Evolutionary conservation across 2,329 filamentous ascomycete genomes (phyloP).

Genomic region (Calonectria pseudoturangicola): DNA sequence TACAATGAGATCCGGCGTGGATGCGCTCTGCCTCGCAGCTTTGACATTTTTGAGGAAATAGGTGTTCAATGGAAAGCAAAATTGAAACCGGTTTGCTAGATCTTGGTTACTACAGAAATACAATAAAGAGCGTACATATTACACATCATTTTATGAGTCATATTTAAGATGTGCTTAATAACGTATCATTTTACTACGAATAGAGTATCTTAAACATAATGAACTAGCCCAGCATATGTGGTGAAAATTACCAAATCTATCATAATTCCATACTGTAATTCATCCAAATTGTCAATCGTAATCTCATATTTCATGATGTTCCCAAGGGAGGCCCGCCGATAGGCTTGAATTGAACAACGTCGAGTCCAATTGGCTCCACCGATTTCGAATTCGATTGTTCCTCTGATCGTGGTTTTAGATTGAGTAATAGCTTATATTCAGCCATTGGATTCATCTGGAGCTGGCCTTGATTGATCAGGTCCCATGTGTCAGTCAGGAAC

Average conservation of each 20-base stretch:
- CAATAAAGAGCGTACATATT: too few species aligned
- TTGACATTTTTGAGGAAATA: conserved; percentile 37
- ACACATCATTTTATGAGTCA: too few species aligned
- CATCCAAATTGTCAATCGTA: not conserved
- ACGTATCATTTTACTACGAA: too few species aligned
- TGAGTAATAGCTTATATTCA: not conserved
- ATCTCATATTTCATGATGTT: not conserved
- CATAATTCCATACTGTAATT: too few species aligned
- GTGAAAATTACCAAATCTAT: too few species aligned
- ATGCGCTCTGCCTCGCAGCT: conserved; percentile 45
- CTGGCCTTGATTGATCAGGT: not conserved
- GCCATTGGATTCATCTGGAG: not conserved
- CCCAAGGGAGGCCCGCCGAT: not conserved
- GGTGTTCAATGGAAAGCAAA: not conserved
- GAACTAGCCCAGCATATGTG: too few species aligned
- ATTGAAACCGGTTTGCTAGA: too few species aligned
- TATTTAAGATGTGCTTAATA: too few species aligned
- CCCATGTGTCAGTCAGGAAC: conserved; percentile 9
- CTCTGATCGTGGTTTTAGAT: not conserved
- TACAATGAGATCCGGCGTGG: conserved; percentile 49
- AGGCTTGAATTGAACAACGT: conserved; percentile 8
- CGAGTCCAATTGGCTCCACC: not conserved
- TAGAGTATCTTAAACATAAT: too few species aligned
- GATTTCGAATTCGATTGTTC: not conserved
- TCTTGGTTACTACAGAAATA: too few species aligned